Evolutionary conservation across 163 green algal genomes (phyloP), one percentile per base, ranked within the genome.

Genomic region (Prototheca cutis): DNA sequence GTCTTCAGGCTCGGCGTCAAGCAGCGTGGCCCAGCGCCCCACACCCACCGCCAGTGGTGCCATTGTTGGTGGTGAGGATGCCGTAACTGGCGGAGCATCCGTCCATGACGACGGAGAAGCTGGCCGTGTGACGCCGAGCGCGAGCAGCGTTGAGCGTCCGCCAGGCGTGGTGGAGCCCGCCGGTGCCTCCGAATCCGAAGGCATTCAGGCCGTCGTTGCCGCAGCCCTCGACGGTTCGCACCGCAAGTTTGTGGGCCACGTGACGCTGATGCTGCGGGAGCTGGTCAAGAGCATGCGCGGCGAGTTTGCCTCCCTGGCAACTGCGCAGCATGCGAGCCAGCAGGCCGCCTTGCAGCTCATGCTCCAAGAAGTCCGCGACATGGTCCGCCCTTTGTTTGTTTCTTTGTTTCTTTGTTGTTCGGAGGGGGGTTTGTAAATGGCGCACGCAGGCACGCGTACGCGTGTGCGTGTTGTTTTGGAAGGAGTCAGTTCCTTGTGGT

Each of bases 181-280:
- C 3, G 34, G 25, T 17, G n/a, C 45, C 15, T 31, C 29, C n/a
- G 53, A n/a, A n/a, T 36, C 30, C 55, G 5, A 42, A 32, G 39
- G 64, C 45, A 1, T 45, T 72, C 28, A 66, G 53, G 15, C 67
- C 42, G 24, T 67, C 58, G 3, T 58, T 77, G 25, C 31, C 18
- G 21, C 59, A 75, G 27, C 62, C 34, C 70, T 77, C 29, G 61
- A 49, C 27, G 64, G 40, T 5, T 51, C 65, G 42, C 74, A 81
- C 57, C 69, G 67, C 31, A 67, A 64, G 39, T 53, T 82, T 64
- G 52, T 68, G 18, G 58, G 39, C 39, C 63, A 82, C 32, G 36
- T 80, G 10, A 68, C 53, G 24, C 52, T 67, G 5, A 63, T 66
- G 45, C 71, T 71, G 51, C 60, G 36, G 3, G 59, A 74, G 36